A percentile compares a stretch with the other conserved stretches of the same genome.
These are phyloP conservation scores for Theileria equi DNA, from an alignment of 169 alveolate species.

Conservation along the genomic window DNA sequence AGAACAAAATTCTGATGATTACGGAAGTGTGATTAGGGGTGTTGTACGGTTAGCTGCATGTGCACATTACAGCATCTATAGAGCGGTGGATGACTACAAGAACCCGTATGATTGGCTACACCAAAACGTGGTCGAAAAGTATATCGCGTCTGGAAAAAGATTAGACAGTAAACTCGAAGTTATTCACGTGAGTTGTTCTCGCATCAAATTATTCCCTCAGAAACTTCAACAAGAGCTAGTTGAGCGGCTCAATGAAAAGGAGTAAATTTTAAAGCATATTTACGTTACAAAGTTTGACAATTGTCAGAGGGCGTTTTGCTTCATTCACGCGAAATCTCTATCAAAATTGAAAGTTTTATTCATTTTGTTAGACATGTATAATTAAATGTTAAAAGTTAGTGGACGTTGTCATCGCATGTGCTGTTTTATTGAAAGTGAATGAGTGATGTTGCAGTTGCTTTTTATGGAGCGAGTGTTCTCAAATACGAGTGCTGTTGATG, in stretches of 20 bases:
- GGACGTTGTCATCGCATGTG: too few relatives aligned
- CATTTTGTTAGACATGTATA: too few relatives aligned
- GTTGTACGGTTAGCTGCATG: constrained; percentile 13
- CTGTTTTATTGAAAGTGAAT: too few relatives aligned
- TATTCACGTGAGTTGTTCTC: constrained; percentile 30
- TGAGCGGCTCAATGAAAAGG: constrained; percentile 47
- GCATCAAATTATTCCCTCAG: not conserved
- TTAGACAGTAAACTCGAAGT: constrained; percentile 32
- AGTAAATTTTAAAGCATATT: not conserved
- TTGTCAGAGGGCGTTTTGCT: not conserved
- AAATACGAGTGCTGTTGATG: too few relatives aligned
- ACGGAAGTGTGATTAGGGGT: constrained; percentile 48
- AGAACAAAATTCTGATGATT: constrained; percentile 3
- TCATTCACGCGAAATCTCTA: not conserved
- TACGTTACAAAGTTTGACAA: not conserved
- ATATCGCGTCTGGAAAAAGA: constrained; percentile 6
- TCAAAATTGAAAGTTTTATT: too few relatives aligned
- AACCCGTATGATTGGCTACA: constrained; percentile 63
- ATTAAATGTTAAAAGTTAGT: too few relatives aligned
- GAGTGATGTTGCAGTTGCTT: too few relatives aligned
- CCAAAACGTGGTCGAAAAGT: constrained; percentile 24
- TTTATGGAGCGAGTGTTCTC: too few relatives aligned
- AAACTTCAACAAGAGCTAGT: constrained; percentile 31
- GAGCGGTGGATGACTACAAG: constrained; percentile 57
- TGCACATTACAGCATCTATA: not conserved